phyloP scores from a whole-genome alignment of 177 flowering plant genomes.

The Vitis hybrid region DNA sequence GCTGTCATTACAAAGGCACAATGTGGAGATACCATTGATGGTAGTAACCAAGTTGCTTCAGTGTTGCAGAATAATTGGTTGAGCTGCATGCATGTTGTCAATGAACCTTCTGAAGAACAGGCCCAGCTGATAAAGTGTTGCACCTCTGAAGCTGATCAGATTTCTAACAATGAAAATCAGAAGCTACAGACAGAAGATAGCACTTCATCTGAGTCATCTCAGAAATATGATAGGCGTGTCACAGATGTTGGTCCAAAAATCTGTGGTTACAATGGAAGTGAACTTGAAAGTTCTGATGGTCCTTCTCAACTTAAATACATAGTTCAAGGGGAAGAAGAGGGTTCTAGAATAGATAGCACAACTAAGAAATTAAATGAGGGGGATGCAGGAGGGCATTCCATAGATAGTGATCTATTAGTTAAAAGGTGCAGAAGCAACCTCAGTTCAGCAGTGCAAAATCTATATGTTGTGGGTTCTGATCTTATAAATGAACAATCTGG shows the following conservation, averaged over 20 bases:
- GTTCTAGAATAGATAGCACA: slow-evolving; percentile 2
- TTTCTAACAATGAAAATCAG: slow-evolving; percentile 1
- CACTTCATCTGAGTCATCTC: not conserved
- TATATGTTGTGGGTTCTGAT: not conserved
- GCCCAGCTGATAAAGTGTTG: slow-evolving; percentile 4
- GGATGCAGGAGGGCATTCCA: slow-evolving; percentile 3
- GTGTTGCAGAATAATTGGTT: not conserved
- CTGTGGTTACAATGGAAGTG: not conserved
- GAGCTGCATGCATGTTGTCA: slow-evolving; percentile 3
- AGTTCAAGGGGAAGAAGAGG: slow-evolving; percentile 7
- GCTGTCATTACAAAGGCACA: not conserved
- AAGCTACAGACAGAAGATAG: not conserved
- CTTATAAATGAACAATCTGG: not conserved
- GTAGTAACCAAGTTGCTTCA: not conserved
- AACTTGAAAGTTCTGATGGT: slow-evolving; percentile 6
- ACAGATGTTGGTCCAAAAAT: slow-evolving; percentile 6
- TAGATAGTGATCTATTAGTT: not conserved
- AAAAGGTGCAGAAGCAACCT: not conserved
- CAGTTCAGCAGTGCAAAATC: not conserved
- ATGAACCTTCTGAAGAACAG: slow-evolving; percentile 1
- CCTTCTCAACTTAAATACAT: not conserved
- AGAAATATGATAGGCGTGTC: not conserved
- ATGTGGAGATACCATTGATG: not conserved
- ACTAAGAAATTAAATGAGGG: not conserved
- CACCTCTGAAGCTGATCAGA: not conserved